phyloP scores from a whole-genome alignment of 1,284 basidiomycete species.

The Entoloma clypeatum region DNA sequence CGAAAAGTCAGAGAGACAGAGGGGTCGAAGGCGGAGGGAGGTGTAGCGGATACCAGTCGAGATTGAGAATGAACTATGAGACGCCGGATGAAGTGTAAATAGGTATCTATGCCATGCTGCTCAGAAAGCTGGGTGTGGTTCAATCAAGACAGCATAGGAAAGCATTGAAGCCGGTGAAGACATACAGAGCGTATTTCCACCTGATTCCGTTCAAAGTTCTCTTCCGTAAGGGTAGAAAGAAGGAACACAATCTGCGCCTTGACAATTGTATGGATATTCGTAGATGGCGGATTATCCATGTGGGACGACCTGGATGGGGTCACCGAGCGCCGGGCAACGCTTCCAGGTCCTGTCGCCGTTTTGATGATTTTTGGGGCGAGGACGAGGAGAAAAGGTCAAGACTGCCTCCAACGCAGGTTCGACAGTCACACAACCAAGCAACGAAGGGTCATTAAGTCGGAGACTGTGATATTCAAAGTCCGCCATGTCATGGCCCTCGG shows the following conservation, averaged over 20 bases:
- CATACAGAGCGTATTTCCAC: conserved; percentile 87
- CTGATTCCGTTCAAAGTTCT: conserved; percentile 90
- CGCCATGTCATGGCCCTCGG: too few species aligned
- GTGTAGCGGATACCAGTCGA: conserved; percentile 53
- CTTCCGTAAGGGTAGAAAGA: conserved; percentile 89
- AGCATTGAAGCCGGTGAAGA: conserved; percentile 21
- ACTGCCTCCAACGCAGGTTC: conserved; percentile 36
- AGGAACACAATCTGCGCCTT: conserved; percentile 92
- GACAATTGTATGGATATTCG: conserved; percentile 70
- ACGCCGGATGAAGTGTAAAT: conserved; percentile 92
- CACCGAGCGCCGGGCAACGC: conserved; percentile 69
- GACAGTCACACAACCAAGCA: conserved; percentile 11
- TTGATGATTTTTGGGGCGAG: conserved; percentile 44
- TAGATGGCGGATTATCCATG: conserved; percentile 64
- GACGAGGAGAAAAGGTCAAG: conserved; percentile 33
- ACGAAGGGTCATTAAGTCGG: conserved; percentile 16
- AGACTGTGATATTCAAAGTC: conserved; percentile 19
- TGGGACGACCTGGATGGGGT: conserved; percentile 67
- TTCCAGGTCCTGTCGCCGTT: conserved; percentile 74
- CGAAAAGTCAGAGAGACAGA: conserved; percentile 75
- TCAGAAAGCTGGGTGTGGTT: conserved; percentile 72
- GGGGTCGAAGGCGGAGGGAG: conserved; percentile 61
- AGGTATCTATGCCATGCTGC: conserved; percentile 92
- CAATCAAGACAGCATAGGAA: conserved; percentile 19
- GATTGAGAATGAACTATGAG: conserved; percentile 84